These are phyloP conservation scores for Cladosporium sphaerospermum DNA, from an alignment of 2,329 filamentous ascomycete genomes.

Conservation along the genomic window DNA sequence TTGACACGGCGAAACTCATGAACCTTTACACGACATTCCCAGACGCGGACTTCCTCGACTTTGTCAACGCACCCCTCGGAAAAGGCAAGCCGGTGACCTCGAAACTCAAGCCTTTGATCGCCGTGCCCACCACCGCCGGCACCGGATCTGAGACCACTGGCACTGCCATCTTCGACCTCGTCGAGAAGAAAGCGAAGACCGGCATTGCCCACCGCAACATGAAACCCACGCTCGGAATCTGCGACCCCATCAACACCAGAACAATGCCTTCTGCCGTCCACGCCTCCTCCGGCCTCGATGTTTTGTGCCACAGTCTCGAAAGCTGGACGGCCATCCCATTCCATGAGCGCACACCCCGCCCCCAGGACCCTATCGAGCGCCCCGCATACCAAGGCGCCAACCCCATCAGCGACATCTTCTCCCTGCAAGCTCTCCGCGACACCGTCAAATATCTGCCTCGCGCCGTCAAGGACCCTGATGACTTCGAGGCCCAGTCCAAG, in stretches of 20 bases:
- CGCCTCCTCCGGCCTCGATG: slow-evolving; percentile 84
- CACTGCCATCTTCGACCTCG: slow-evolving; percentile 95
- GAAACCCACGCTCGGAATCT: slow-evolving; percentile 89
- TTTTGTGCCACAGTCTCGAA: slow-evolving; percentile 90
- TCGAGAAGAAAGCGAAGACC: slow-evolving; percentile 84
- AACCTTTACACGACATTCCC: slow-evolving; percentile 90
- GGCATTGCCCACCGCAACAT: slow-evolving; percentile 92
- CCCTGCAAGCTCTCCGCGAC: slow-evolving; percentile 70
- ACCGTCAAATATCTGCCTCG: slow-evolving; percentile 91
- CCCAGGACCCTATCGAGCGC: slow-evolving; percentile 79
- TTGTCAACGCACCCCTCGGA: slow-evolving; percentile 91
- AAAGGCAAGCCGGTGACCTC: slow-evolving; percentile 70
- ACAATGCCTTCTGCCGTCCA: slow-evolving; percentile 96
- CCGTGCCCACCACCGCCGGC: slow-evolving; percentile 78
- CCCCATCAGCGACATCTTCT: slow-evolving; percentile 96
- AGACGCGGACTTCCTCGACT: slow-evolving; percentile 91
- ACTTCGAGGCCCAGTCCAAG: slow-evolving; percentile 84
- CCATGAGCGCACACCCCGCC: slow-evolving; percentile 74
- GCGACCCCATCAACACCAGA: slow-evolving; percentile 78
- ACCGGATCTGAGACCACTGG: slow-evolving; percentile 93
- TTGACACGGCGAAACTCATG: slow-evolving; percentile 98
- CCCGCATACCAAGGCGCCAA: slow-evolving; percentile 97
- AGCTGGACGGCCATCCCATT: slow-evolving; percentile 98
- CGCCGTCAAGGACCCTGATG: slow-evolving; percentile 79
- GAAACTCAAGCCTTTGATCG: slow-evolving; percentile 68